phyloP scores from a whole-genome alignment of 495 filamentous ascomycete species.

The Aspergillus sparsus region DNA sequence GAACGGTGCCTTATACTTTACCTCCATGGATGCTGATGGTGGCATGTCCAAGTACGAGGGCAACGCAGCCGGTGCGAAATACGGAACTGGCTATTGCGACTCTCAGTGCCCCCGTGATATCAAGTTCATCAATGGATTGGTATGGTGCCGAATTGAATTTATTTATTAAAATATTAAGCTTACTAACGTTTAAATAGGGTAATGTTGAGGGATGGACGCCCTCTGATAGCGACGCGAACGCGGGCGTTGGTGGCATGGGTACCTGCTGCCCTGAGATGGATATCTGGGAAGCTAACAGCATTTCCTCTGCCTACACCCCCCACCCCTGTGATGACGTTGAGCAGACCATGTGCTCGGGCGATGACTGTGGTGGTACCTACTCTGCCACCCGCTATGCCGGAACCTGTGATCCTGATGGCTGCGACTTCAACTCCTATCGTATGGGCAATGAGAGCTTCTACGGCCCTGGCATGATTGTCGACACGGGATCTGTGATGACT shows the following conservation, averaged over 20 bases:
- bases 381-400: slow-evolving; percentile 40
- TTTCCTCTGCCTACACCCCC: slow-evolving; percentile 57
- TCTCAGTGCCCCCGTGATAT: slow-evolving; percentile 64
- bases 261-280: slow-evolving; percentile 74
- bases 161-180: not conserved
- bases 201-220: slow-evolving; percentile 60
- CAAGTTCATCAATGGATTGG: slow-evolving; percentile 64
- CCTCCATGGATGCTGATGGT: slow-evolving; percentile 62
- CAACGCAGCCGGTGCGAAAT: slow-evolving; percentile 66
- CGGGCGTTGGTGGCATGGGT: slow-evolving; percentile 57
- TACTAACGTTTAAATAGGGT: slow-evolving; percentile 32
- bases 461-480: slow-evolving; percentile 57
- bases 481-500: slow-evolving; percentile 62
- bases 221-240: slow-evolving; percentile 56
- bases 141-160: slow-evolving; percentile 7
- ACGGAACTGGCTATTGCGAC: slow-evolving; percentile 74
- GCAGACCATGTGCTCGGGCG: slow-evolving; percentile 58
- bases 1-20: slow-evolving; percentile 70
- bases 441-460: slow-evolving; percentile 63
- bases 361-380: slow-evolving; percentile 54
- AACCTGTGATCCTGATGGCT: slow-evolving; percentile 71
- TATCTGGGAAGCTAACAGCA: slow-evolving; percentile 67
- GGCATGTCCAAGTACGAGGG: slow-evolving; percentile 47
- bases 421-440: slow-evolving; percentile 75
- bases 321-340: slow-evolving; percentile 59